These are phyloP conservation scores for Mycena chlorophos DNA, from an alignment of 768 basidiomycete species.

Conservation along the genomic window DNA sequence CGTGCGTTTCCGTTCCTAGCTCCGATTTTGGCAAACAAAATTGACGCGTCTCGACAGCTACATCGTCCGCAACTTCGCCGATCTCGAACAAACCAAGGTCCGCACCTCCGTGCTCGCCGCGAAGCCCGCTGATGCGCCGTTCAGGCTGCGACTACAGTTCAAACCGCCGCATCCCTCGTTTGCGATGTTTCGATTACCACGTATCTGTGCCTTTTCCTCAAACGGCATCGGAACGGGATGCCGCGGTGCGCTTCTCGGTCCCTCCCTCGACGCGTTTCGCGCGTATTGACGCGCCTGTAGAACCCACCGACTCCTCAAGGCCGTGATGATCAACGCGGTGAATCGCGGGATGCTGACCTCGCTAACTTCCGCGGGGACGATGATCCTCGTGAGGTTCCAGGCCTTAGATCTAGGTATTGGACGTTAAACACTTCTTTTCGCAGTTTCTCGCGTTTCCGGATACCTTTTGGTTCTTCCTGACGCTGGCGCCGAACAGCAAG, in stretches of 20 bases:
- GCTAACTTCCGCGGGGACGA: conserved; percentile 5
- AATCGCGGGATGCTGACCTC: conserved; percentile 18
- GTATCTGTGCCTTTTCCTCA: conserved; percentile 13
- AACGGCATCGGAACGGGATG: conserved; percentile 6
- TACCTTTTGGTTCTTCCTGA: conserved; percentile 21
- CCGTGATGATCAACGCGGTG: conserved; percentile 14
- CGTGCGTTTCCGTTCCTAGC: neutral
- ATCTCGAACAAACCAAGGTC: conserved; percentile 16
- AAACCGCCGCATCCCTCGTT: conserved; percentile 13
- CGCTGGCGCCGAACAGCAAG: conserved; percentile 17
- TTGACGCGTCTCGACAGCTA: neutral
- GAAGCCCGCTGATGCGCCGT: neutral
- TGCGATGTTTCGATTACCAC: conserved; percentile 14
- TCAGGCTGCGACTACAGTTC: conserved; percentile 14
- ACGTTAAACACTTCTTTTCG: neutral
- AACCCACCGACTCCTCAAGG: conserved; percentile 9
- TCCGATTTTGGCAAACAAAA: neutral
- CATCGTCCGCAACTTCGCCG: conserved; percentile 8
- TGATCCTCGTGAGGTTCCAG: conserved; percentile 7
- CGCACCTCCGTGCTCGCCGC: neutral
- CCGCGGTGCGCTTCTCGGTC: conserved; percentile 1
- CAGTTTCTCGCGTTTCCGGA: conserved; percentile 13
- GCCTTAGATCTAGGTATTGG: neutral
- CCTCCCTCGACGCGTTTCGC: neutral
- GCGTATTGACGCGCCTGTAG: neutral